Evolutionary conservation across 164 flowering plant species (phyloP), one percentile per base, ranked within the genome.

Genomic region (Akebia trifoliata): DNA sequence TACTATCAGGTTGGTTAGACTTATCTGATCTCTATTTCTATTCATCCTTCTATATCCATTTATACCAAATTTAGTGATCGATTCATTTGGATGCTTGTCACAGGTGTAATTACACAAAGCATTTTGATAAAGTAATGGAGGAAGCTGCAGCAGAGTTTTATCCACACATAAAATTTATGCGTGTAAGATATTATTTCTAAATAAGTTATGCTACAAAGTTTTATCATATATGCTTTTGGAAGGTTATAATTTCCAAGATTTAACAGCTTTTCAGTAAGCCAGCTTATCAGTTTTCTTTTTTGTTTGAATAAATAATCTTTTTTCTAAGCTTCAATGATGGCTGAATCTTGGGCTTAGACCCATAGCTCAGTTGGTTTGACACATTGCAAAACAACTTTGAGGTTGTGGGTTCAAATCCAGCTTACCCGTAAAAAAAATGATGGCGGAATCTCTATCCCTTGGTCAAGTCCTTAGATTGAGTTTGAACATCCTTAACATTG

Each of bases 111-210:
- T 79, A 76, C 59, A 70, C 93, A 40, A 78, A 63, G 38, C 86
- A 83, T 80, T 84, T 86, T 54, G 98, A 92, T 30, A 75, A 72
- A 67, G 90, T 89, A 54, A 31, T 92, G 34, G 96, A 89, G 75
- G 97, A 92, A 77, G 84, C 95, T 70, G 93, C 97, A 37, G 81
- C 72, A 35, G 81, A 82, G 74, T 90, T 87, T 65, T 68, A 81
- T 73, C 98, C 98, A 8, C 73, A 84, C 50, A 73, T 90, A 6
- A 87, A 80, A 61, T 85, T 93, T 74, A 69, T 92, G 81, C 86
- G 96, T 44, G 96, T 86, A 78, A 65, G 83, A 59, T 50, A 37
- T 32, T 66, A 49, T 18, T 53, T 7, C n/a, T 55, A 30, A 3
- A 6, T 24, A 28, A 24, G 17, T 25, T n/a, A n/a, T 22, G 9